A percentile compares a stretch with the other conserved stretches of the same genome.
Conservation (phyloP, 2,329 filamentous ascomycete genomes). For the Aspergillus versicolor region DNA sequence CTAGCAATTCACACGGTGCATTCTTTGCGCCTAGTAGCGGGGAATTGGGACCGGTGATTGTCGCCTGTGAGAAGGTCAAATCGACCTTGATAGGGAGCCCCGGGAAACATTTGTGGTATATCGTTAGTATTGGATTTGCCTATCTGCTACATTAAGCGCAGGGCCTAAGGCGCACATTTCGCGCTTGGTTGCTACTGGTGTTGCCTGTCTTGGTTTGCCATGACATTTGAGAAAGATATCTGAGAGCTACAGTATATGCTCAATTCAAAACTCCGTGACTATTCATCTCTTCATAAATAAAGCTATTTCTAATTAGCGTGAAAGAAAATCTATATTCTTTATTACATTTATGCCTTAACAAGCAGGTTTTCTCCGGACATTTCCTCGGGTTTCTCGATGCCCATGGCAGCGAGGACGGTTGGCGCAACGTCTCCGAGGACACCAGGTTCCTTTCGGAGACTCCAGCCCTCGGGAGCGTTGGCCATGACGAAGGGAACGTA, state of each 20-base stretch:
- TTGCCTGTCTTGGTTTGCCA: background rate
- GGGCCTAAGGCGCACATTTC: background rate
- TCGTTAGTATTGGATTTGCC: background rate
- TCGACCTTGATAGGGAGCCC: background rate
- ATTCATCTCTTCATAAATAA: slow-evolving; percentile 26
- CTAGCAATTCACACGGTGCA: background rate
- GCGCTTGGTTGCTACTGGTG: background rate
- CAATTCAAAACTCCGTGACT: slow-evolving; percentile 15
- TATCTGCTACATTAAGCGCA: background rate
- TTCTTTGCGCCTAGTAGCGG: background rate
- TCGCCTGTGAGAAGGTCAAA: background rate
- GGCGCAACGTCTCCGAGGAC: slow-evolving; percentile 97
- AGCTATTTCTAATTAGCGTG: slow-evolving; percentile 20
- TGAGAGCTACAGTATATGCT: background rate
- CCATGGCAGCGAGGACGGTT: slow-evolving; percentile 89
- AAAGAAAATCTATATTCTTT: slow-evolving; percentile 16
- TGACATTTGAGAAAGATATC: background rate
- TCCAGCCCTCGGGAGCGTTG: slow-evolving; percentile 88
- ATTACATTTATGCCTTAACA: slow-evolving; percentile 57
- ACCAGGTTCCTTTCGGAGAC: slow-evolving; percentile 75
- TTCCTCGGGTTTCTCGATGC: slow-evolving; percentile 81
- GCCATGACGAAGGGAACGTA: slow-evolving; percentile 98
- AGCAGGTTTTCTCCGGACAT: slow-evolving; percentile 89
- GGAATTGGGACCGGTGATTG: background rate
- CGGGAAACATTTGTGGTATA: background rate